Evolutionary conservation across 2,329 filamentous ascomycete genomes (phyloP).

Genomic region (Thielaviopsis populi): DNA sequence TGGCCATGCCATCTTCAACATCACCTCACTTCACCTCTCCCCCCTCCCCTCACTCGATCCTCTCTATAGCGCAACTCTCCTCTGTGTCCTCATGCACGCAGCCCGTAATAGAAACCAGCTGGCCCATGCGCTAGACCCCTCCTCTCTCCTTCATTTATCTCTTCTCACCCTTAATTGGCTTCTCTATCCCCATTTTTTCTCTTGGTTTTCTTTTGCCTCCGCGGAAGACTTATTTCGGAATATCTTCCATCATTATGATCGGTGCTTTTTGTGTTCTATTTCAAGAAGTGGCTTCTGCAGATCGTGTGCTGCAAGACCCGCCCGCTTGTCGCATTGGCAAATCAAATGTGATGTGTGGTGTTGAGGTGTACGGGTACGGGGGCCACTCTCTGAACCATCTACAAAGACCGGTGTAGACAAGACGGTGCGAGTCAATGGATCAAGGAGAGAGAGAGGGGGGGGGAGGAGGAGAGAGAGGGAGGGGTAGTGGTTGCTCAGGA

Average conservation of each 20-base stretch:
- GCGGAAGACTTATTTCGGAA: not conserved
- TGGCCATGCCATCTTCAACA: not conserved
- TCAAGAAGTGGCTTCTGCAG: not conserved
- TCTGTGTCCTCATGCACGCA: not conserved
- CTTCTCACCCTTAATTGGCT: not conserved
- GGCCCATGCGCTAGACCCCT: not conserved
- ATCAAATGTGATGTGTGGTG: not conserved
- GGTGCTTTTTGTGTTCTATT: not conserved
- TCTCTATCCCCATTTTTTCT: not conserved
- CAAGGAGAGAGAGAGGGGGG: not conserved
- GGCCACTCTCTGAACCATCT: not conserved
- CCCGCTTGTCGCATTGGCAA: not conserved
- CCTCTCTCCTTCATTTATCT: not conserved
- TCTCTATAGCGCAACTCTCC: not conserved
- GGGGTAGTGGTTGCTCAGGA: not conserved
- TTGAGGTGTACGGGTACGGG: not conserved
- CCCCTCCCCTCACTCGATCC: not conserved
- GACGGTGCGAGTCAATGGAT: not conserved
- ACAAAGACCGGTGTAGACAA: not conserved
- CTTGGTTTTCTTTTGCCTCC: not conserved
- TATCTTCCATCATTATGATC: constrained; percentile 1
- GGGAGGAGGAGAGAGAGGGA: not conserved
- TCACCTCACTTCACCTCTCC: not conserved
- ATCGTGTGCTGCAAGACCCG: not conserved
- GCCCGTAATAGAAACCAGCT: not conserved